phyloP scores from a whole-genome alignment of 78 protist species.

The Goniomonas avonlea region DNA sequence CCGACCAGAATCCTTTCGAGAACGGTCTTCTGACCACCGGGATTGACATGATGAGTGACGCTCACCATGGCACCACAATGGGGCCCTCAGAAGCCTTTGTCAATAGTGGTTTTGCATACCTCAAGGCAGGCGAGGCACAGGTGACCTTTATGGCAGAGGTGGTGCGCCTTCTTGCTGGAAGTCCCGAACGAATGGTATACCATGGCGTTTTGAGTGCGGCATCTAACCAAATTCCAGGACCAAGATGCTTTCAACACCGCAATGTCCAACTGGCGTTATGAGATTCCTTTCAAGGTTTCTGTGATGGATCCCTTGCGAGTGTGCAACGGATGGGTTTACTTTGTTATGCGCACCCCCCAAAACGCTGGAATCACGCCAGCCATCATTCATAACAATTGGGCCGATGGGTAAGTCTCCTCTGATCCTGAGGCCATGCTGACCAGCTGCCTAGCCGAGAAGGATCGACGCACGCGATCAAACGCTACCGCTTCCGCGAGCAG shows the following conservation, averaged over 20 bases:
- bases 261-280: constrained; percentile 2
- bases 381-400: constrained; percentile 13
- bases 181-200: constrained; percentile 17
- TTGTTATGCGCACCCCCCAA: not conserved
- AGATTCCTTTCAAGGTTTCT: not conserved
- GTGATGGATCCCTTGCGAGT: constrained; percentile 9
- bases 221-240: too few species aligned
- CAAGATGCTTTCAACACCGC: constrained; percentile 21
- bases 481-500: constrained; percentile 6
- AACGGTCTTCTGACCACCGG: not conserved
- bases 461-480: not conserved
- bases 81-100: not conserved
- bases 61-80: constrained; percentile 1
- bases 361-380: not conserved
- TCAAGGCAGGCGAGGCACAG: not conserved
- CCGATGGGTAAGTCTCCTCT: too few species aligned
- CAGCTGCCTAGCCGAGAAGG: not conserved
- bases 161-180: not conserved
- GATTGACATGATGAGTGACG: not conserved
- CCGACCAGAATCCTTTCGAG: not conserved
- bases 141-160: constrained; percentile 6
- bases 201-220: not conserved
- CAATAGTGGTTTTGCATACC: constrained; percentile 18
- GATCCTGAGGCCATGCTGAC: too few species aligned
- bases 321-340: constrained; percentile 8